phyloP scores from a whole-genome alignment of 495 filamentous ascomycete species.

The Penicillium ucsense region DNA sequence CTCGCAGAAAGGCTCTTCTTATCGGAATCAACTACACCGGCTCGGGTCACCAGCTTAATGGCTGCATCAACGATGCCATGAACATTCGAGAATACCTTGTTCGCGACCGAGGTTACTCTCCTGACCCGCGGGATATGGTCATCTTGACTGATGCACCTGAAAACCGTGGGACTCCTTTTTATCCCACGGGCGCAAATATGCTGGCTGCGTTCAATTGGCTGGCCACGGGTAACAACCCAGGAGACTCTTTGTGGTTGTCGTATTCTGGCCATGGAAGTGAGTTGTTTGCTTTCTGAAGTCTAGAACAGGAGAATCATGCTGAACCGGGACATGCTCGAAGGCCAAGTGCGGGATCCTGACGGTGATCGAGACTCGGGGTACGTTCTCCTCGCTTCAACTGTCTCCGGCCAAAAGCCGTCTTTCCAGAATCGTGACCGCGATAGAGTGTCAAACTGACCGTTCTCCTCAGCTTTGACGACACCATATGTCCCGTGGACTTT shows the following conservation, averaged over 20 bases:
- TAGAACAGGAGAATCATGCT: not conserved
- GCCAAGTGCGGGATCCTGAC: conserved; percentile 34
- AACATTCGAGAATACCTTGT: conserved; percentile 40
- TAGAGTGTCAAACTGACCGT: too few species aligned
- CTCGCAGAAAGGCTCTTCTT: conserved; percentile 45
- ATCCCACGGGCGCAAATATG: conserved; percentile 46
- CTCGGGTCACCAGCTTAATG: conserved; percentile 37
- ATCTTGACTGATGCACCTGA: conserved; percentile 41
- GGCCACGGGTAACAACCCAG: conserved; percentile 37
- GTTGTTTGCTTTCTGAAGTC: not conserved
- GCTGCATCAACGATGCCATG: conserved; percentile 47
- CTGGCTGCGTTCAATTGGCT: conserved; percentile 50
- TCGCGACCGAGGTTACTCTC: conserved; percentile 38
- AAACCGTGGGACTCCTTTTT: conserved; percentile 39
- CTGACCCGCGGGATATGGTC: conserved; percentile 40
- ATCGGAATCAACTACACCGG: conserved; percentile 57
- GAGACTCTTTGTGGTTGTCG: conserved; percentile 42
- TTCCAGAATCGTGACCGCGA: too few species aligned
- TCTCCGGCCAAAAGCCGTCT: not conserved
- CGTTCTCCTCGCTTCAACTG: not conserved
- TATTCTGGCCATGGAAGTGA: conserved; percentile 50
- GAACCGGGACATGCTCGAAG: conserved; percentile 8
- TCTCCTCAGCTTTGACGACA: conserved; percentile 38
- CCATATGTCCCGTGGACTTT: conserved; percentile 49
- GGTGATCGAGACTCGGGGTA: conserved; percentile 37